Evolutionary conservation across 2,329 filamentous ascomycete genomes (phyloP), one percentile per base, ranked within the genome.

Genomic region (Venturia aucupariae): DNA sequence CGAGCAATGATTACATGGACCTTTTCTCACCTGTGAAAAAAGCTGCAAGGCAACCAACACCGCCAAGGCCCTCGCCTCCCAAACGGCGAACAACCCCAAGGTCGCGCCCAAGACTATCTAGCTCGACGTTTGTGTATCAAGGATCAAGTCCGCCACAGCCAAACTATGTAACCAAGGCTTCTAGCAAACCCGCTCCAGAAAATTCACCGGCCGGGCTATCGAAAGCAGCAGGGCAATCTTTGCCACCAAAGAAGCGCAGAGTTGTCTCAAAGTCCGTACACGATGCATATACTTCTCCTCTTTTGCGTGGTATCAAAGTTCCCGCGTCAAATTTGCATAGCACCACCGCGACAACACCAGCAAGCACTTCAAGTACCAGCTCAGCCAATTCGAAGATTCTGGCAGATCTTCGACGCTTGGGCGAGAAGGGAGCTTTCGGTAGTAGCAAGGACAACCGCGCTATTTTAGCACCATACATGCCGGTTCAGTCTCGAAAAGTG

Each of bases 11-110:
- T 60, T 72, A 72, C 38, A 65, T 73, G 46, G 74, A 76, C 65
- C 67, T 77, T 8, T 76, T 77, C 67, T 75, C 75, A 0, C 72
- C 74, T 3, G 67, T 72, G 2, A 75, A 73, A 63, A 63, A 19
- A 51, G 17, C 41, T 11, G 41, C 13, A 30, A 22, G 35, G 42
- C 41, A 65, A 2, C 39, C 65, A n/a, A 59, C 65, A n/a, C 64
- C 60, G 42, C 32, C 44, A 55, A 46, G 42, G 46, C 64, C 46
- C 62, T 48, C 39, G 11, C 62, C 39, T 38, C 59, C 66, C 38
- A 66, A 60, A 32, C 54, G 65, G 6, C 55, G 61, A 22, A 70
- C 66, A 59, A 68, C 69, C 61, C 66, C 67, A 30, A 66, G 69
- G 51, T 54, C 61, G 24, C 68, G 74, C 32, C 73, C 73, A 22